Conservation (phyloP, 2,329 filamentous ascomycete genomes). For the Ophiocordyceps sinensis region DNA sequence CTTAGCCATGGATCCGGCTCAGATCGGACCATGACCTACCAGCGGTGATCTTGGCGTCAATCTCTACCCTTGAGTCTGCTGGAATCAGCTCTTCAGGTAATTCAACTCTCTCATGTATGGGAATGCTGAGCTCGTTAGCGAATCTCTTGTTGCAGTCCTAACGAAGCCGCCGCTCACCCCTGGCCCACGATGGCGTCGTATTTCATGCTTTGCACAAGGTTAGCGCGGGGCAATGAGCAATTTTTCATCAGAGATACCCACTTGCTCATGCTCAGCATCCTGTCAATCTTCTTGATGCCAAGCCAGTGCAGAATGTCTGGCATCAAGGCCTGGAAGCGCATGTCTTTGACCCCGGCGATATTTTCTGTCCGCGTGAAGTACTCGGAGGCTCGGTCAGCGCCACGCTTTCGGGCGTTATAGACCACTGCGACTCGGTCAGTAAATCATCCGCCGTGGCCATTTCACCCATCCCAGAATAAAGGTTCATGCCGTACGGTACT, state of each 20-base stretch:
- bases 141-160: background rate
- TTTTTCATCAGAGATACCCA: slow-evolving; percentile 25
- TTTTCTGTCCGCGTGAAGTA: slow-evolving; percentile 98
- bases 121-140: slow-evolving; percentile 38
- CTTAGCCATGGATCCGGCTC: background rate
- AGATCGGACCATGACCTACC: slow-evolving; percentile 36
- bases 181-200: slow-evolving; percentile 78
- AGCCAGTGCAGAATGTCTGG: slow-evolving; percentile 96
- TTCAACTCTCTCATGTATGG: slow-evolving; percentile 79
- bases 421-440: slow-evolving; percentile 27
- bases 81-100: slow-evolving; percentile 92
- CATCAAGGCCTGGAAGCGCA: slow-evolving; percentile 98
- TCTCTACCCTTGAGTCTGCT: slow-evolving; percentile 90
- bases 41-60: slow-evolving; percentile 95
- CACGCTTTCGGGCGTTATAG: slow-evolving; percentile 71
- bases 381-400: slow-evolving; percentile 67
- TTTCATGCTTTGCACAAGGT: slow-evolving; percentile 54
- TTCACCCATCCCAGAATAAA: no score
- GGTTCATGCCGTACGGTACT: slow-evolving; percentile 26
- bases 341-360: slow-evolving; percentile 89
- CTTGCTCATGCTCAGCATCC: slow-evolving; percentile 98
- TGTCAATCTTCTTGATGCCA: slow-evolving; percentile 94
- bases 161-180: slow-evolving; percentile 30
- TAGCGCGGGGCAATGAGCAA: slow-evolving; percentile 7
- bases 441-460: no score